phyloP scores from a whole-genome alignment of 2,329 filamentous ascomycete species.

The Lachnellula subtilissima region DNA sequence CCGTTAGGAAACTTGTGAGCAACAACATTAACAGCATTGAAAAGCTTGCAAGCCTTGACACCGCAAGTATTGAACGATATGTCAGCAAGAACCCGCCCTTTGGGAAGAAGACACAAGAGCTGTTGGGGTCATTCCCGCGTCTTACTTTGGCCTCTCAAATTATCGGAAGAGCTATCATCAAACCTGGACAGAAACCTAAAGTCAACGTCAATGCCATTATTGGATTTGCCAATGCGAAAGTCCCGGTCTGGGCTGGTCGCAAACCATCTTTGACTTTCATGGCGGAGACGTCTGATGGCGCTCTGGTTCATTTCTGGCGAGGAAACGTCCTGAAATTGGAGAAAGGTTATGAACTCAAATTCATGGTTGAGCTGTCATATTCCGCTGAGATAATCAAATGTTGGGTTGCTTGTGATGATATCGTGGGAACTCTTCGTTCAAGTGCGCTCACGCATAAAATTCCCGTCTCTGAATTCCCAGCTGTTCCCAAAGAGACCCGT shows the following conservation, averaged over 20 bases:
- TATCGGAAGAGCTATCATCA: conserved; percentile 22
- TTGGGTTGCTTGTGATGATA: conserved; percentile 77
- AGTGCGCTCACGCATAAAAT: conserved; percentile 28
- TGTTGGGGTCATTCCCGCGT: conserved; percentile 64
- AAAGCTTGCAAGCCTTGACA: conserved; percentile 61
- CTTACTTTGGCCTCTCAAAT: conserved; percentile 40
- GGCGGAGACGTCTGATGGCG: conserved; percentile 65
- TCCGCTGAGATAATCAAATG: conserved; percentile 57
- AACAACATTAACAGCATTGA: conserved; percentile 69
- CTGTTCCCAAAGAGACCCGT: background rate
- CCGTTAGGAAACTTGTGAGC: conserved; percentile 67
- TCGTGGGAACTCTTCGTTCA: conserved; percentile 54
- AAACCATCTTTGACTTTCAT: conserved; percentile 69
- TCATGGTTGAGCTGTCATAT: conserved; percentile 51
- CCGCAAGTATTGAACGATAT: conserved; percentile 69
- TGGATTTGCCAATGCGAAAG: conserved; percentile 64
- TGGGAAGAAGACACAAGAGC: conserved; percentile 63
- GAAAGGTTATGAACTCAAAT: conserved; percentile 52
- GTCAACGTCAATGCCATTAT: conserved; percentile 62
- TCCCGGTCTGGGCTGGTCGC: conserved; percentile 58
- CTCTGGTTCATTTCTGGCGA: conserved; percentile 63
- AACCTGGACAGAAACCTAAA: conserved; percentile 41
- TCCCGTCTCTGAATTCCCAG: conserved; percentile 32
- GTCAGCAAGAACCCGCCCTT: conserved; percentile 79
- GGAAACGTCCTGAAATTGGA: conserved; percentile 60